A percentile compares a stretch with the other conserved stretches of the same genome.
These are phyloP conservation scores for Pelargonium australe DNA, from an alignment of 441 rosid species.

Conservation along the genomic window DNA sequence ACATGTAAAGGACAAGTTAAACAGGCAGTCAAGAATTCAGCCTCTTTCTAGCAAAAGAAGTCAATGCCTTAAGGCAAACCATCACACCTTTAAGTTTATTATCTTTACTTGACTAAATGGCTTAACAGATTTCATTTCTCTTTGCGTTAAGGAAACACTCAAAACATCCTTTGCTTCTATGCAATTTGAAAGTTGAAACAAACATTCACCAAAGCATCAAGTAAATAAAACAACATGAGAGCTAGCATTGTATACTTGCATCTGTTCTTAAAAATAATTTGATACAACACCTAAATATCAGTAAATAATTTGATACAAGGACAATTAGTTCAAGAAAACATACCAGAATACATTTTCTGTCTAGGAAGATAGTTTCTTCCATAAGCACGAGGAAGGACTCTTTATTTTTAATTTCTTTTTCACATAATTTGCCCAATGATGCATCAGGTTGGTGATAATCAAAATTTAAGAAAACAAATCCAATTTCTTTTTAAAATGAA, in stretches of 20 bases:
- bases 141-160: not conserved
- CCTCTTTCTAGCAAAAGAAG: not conserved
- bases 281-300: too few species aligned
- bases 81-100: not conserved
- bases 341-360: too few species aligned
- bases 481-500: not conserved
- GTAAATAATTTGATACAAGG: not conserved
- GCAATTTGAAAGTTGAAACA: not conserved
- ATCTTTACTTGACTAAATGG: not conserved
- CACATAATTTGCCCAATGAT: not conserved
- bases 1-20: not conserved
- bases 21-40: too few species aligned
- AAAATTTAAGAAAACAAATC: not conserved
- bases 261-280: not conserved
- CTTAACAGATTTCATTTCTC: not conserved
- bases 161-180: not conserved
- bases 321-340: not conserved
- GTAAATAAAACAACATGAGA: not conserved
- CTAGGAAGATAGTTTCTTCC: not conserved
- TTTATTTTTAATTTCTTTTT: too few species aligned
- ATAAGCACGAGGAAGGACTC: too few species aligned
- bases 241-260: not conserved
- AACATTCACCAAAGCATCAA: not conserved
- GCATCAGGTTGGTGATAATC: not conserved
- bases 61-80: not conserved